phyloP scores from a whole-genome alignment of 164 flowering plant species.

The Chimonanthus salicifolius region DNA sequence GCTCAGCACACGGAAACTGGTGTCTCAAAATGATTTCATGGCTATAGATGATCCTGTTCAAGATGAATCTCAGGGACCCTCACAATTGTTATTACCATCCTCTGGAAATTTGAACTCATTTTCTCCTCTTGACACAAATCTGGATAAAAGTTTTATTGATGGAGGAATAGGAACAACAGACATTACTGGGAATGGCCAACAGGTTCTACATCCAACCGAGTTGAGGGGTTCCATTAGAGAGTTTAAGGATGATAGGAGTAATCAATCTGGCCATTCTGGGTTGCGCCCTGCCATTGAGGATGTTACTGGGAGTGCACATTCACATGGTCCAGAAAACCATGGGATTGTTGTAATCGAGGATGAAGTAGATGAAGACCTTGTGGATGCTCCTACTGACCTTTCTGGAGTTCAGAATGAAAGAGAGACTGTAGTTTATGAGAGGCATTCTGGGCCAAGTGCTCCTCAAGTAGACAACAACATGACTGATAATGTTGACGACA shows the following conservation, averaged over 20 bases:
- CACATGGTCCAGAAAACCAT: conserved; percentile 37
- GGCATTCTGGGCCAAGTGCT: conserved; percentile 40
- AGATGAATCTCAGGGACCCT: conserved; percentile 25
- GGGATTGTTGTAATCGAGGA: conserved; percentile 61
- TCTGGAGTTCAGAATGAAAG: conserved; percentile 13
- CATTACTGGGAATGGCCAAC: conserved; percentile 29
- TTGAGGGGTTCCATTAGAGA: conserved; percentile 79
- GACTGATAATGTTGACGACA: conserved; percentile 53
- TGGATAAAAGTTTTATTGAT: conserved; percentile 39
- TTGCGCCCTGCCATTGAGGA: conserved; percentile 56
- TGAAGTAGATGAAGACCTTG: conserved; percentile 40
- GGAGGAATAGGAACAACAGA: conserved; percentile 19
- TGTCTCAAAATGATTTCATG: conserved; percentile 63
- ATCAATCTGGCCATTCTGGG: conserved; percentile 41
- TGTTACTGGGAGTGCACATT: conserved; percentile 45
- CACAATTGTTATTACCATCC: conserved; percentile 34
- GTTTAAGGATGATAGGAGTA: conserved; percentile 48
- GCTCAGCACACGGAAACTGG: conserved; percentile 35
- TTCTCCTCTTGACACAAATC: conserved; percentile 51
- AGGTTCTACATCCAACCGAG: conserved; percentile 77
- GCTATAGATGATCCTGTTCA: conserved; percentile 62
- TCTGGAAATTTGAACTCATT: conserved; percentile 40
- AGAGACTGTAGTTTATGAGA: conserved; percentile 12
- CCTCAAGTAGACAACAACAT: conserved; percentile 31
- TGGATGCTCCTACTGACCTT: conserved; percentile 20